A percentile compares a stretch with the other conserved stretches of the same genome.
Conservation (phyloP, 495 filamentous ascomycete genomes). For the Penicillium subrubescens region DNA sequence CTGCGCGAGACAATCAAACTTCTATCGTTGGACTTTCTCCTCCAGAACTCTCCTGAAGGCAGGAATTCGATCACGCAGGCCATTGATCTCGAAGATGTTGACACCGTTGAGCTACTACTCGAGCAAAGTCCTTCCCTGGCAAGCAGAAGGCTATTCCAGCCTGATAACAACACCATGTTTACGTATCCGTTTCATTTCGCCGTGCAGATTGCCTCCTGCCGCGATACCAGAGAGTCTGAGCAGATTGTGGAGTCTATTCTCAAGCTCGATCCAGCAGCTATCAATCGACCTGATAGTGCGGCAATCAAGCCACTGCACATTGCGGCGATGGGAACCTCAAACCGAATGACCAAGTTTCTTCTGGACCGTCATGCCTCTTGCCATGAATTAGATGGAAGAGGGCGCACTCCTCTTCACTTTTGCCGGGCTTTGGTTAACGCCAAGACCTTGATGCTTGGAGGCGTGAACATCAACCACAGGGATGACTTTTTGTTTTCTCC, state of each 20-base stretch:
- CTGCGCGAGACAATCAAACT: conserved; percentile 12
- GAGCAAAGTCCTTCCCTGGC: conserved; percentile 11
- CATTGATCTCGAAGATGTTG: conserved; percentile 28
- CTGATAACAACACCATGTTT: conserved; percentile 12
- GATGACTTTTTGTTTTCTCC: conserved; percentile 21
- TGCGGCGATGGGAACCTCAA: conserved; percentile 12
- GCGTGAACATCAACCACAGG: conserved; percentile 22
- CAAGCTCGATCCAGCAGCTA: conserved; percentile 9
- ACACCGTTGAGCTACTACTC: conserved; percentile 18
- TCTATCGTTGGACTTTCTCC: conserved; percentile 6
- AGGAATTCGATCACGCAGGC: conserved; percentile 27
- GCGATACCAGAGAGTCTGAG: conserved; percentile 22
- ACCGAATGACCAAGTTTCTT: conserved; percentile 21
- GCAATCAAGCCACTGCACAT: conserved; percentile 11
- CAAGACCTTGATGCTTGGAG: conserved; percentile 12
- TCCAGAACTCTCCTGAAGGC: conserved; percentile 19
- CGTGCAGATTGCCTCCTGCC: conserved; percentile 21
- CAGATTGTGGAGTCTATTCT: conserved; percentile 22
- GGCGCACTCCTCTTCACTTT: conserved; percentile 23
- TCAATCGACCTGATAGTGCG: conserved; percentile 11
- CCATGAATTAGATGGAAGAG: conserved; percentile 14
- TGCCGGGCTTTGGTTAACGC: conserved; percentile 16
- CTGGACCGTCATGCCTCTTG: conserved; percentile 15
- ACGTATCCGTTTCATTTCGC: conserved; percentile 29
- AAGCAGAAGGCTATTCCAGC: conserved; percentile 9